Conservation (phyloP, 345 rosid genomes). For the Moringa oleifera region DNA sequence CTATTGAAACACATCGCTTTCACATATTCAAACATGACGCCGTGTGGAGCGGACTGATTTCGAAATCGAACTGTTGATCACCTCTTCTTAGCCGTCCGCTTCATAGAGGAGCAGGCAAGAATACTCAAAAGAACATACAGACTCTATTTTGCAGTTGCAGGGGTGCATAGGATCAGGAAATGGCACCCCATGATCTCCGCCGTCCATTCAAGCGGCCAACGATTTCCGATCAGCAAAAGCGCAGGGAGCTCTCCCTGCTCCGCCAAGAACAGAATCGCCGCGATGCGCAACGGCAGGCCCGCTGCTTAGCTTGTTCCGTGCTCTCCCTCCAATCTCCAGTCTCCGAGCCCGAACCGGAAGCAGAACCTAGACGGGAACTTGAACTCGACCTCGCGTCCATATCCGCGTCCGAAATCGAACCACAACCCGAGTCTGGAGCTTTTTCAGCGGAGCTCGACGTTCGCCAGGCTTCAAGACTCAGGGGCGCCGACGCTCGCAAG, state of each 20-base stretch:
- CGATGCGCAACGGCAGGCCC: conserved; percentile 82
- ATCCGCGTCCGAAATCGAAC: conserved; percentile 29
- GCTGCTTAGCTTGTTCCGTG: conserved; percentile 71
- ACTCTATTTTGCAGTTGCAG: background rate
- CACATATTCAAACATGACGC: too few relatives aligned
- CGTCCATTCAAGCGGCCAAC: conserved; percentile 83
- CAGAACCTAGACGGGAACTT: conserved; percentile 12
- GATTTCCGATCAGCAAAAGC: conserved; percentile 88
- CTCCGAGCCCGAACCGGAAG: conserved; percentile 34
- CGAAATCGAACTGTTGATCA: background rate
- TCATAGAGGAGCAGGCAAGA: background rate
- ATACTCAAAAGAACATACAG: background rate
- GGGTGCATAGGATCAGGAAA: conserved; percentile 1
- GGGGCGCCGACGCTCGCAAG: conserved; percentile 71
- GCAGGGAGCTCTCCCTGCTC: conserved; percentile 70
- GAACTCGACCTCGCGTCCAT: too few relatives aligned
- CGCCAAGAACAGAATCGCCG: conserved; percentile 76
- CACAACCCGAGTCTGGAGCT: conserved; percentile 25
- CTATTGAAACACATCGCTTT: too few relatives aligned
- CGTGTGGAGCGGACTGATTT: background rate
- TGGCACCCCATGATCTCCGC: conserved; percentile 78
- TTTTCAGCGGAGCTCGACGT: conserved; percentile 44
- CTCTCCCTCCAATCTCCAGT: conserved; percentile 45
- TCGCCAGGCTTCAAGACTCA: conserved; percentile 61
- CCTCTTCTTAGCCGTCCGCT: background rate